A percentile compares a stretch with the other conserved stretches of the same genome.
These are phyloP conservation scores for Rugiboletus extremiorientalis DNA, from an alignment of 1,284 basidiomycete species.

Conservation along the genomic window DNA sequence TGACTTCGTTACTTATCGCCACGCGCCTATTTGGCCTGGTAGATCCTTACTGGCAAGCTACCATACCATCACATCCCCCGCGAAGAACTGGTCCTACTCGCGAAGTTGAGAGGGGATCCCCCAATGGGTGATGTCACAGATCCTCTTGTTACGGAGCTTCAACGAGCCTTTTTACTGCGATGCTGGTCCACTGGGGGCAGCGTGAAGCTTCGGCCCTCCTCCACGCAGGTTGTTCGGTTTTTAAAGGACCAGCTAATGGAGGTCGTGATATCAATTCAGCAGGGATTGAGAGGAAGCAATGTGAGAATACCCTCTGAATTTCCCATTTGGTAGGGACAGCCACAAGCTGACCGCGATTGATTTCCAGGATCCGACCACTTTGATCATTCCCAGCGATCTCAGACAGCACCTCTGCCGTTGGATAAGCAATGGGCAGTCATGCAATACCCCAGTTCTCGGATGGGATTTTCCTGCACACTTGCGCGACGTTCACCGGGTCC, in stretches of 20 bases:
- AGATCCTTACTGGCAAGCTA: background rate
- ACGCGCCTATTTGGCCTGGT: background rate
- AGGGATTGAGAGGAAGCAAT: background rate
- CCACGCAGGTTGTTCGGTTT: background rate
- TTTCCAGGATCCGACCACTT: background rate
- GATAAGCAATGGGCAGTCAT: background rate
- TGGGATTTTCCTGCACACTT: conserved; percentile 1
- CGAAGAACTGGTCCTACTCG: background rate
- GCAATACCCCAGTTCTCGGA: background rate
- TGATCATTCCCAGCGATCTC: background rate
- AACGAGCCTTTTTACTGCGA: background rate
- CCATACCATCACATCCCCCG: background rate
- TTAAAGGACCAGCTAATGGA: background rate
- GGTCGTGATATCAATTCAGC: background rate
- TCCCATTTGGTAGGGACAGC: background rate
- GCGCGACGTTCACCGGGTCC: background rate
- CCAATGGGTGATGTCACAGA: too few relatives aligned
- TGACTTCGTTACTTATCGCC: background rate
- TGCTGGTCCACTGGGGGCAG: background rate
- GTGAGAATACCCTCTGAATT: background rate
- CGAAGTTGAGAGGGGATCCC: background rate
- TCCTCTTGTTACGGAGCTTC: background rate
- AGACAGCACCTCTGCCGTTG: background rate
- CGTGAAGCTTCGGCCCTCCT: background rate
- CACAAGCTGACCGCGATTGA: background rate